These are phyloP conservation scores for Candida alai DNA, from an alignment of 805 yeast species.

Conservation along the genomic window DNA sequence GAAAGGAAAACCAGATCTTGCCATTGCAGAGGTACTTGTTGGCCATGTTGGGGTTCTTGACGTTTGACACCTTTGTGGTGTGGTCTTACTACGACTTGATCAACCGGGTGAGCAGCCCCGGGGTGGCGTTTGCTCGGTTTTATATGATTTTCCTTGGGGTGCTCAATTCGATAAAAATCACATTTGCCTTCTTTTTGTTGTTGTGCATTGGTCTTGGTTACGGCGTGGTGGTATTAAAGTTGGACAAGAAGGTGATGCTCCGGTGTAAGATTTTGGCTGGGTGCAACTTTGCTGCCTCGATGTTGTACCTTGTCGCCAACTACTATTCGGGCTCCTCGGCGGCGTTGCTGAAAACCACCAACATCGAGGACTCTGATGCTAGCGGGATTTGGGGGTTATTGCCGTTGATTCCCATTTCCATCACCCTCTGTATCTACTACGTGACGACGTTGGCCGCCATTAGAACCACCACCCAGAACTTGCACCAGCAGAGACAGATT, in stretches of 20 bases:
- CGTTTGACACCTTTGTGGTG: conserved; percentile 77
- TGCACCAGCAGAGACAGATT: conserved; percentile 83
- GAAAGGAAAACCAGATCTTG: conserved; percentile 68
- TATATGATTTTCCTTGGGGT: conserved; percentile 77
- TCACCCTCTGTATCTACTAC: conserved; percentile 71
- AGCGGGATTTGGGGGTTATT: conserved; percentile 47
- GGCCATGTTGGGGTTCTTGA: conserved; percentile 77
- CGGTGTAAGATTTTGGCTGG: conserved; percentile 44
- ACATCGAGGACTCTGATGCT: conserved; percentile 48
- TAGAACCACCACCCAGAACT: conserved; percentile 61
- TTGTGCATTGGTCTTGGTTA: conserved; percentile 87
- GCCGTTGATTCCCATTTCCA: conserved; percentile 65
- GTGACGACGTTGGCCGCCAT: conserved; percentile 69
- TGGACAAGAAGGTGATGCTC: conserved; percentile 72
- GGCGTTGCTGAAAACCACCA: conserved; percentile 19
- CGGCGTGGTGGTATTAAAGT: conserved; percentile 87
- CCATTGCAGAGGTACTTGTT: conserved; percentile 89
- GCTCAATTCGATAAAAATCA: conserved; percentile 73
- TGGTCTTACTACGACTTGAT: conserved; percentile 90
- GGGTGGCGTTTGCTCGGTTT: conserved; percentile 56
- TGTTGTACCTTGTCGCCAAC: conserved; percentile 31
- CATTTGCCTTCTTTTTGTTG: conserved; percentile 84
- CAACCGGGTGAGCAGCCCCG: conserved; percentile 50
- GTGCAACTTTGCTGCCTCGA: conserved; percentile 31
- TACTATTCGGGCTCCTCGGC: conserved; percentile 26